Evolutionary conservation across 306 rosid species (phyloP), one percentile per base, ranked within the genome.

Genomic region (Cicer judaicum): DNA sequence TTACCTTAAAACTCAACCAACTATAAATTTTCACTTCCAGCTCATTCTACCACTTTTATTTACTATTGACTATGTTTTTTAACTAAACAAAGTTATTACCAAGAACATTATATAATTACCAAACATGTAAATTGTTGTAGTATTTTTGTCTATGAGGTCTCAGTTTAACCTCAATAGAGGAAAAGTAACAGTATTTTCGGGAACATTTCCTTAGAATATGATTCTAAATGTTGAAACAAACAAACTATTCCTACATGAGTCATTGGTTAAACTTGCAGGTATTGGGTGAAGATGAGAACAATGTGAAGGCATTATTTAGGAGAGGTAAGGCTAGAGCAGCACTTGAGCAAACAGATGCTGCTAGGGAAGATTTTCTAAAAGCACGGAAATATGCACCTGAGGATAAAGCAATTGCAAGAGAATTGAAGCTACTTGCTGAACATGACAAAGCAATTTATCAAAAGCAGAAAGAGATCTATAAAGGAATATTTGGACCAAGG

Each of bases 391-490:
- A 64, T 63, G 89, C 86, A 16, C 96, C 98, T 1, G 83, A 87
- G 50, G 96, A 94, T 82, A 90, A 91, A 85, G 92, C 93, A 18
- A 92, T 94, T 64, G 78, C 87, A 7, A 91, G 76, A 84, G 98
- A 91, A 87, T 75, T 94, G 63, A 87, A 82, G 46, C 68, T 86
- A 66, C 91, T 92, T 73, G 91, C 90, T 52, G 92, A 90, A 62
- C 94, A 90, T 48, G 95, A 91, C 84, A 90, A 87, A 85, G 93
- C 89, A 76, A 57, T 91, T 76, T 88, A 94, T 76, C 92, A 90
- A 85, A 94, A 91, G 92, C 98, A 91, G 70, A 94, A 87, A 79
- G 97, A 91, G 87, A 85, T 94, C 64, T 91, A 94, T 65, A 94
- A 88, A 83, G 98, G 98, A 43, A 87, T 94, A 56, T 91, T 94